Evolutionary conservation across 768 basidiomycete species (phyloP).

Genomic region (Kwoniella pini): DNA sequence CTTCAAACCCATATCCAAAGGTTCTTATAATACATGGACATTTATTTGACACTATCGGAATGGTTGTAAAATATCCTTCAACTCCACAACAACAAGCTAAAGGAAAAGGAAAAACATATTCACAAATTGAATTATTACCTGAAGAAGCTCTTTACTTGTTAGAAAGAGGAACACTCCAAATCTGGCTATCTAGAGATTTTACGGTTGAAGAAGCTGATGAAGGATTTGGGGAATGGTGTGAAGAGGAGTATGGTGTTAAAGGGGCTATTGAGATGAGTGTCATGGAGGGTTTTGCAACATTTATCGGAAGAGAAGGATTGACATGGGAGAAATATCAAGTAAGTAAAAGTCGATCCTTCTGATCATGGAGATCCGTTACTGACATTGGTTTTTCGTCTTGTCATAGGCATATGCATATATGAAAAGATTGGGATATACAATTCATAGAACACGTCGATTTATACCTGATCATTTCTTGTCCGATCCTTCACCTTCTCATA

Average conservation of each 20-base stretch:
- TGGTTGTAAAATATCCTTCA: conserved; percentile 64
- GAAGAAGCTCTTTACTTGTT: conserved; percentile 94
- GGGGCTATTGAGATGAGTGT: conserved; percentile 67
- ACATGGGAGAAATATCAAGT: conserved; percentile 89
- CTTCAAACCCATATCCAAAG: conserved; percentile 39
- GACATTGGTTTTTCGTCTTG: neutral
- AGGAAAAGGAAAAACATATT: conserved; percentile 56
- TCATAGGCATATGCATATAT: conserved; percentile 86
- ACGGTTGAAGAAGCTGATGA: conserved; percentile 46
- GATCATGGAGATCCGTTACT: no score
- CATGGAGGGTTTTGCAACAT: conserved; percentile 82
- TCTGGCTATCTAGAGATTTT: conserved; percentile 32
- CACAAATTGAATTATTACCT: conserved; percentile 79
- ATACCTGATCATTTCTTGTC: conserved; percentile 39
- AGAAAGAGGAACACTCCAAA: conserved; percentile 78
- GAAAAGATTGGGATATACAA: conserved; percentile 83
- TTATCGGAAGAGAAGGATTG: conserved; percentile 76
- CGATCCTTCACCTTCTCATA: neutral
- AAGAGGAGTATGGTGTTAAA: conserved; percentile 44
- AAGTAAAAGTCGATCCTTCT: conserved; percentile 21
- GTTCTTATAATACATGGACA: conserved; percentile 65
- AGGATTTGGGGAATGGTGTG: conserved; percentile 56
- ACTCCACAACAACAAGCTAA: neutral
- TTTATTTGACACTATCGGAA: conserved; percentile 77
- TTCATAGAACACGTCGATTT: conserved; percentile 69